Evolutionary conservation across 139 green algal species (phyloP).

Genomic region (Tetradesmus lagerheimii): DNA sequence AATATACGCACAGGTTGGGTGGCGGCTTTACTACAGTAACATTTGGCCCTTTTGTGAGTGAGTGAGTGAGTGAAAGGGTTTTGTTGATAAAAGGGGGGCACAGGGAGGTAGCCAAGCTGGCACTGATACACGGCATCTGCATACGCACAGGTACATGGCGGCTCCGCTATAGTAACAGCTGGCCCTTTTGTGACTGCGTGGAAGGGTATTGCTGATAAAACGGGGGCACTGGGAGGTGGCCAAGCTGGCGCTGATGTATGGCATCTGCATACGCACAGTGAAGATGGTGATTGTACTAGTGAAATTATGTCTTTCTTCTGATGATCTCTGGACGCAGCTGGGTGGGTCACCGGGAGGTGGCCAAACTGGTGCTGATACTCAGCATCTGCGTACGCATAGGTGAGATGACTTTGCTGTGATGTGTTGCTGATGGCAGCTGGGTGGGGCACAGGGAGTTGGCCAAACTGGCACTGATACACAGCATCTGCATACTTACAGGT

Average conservation of each 20-base stretch:
- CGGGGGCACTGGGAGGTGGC: constrained; percentile 74
- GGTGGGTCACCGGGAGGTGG: constrained; percentile 79
- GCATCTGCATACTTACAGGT: constrained; percentile 66
- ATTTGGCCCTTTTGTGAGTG: neutral
- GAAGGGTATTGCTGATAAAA: no score
- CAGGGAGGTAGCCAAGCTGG: no score
- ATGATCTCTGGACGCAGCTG: no score
- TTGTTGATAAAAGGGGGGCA: no score
- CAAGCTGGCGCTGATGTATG: constrained; percentile 73
- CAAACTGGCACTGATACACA: neutral
- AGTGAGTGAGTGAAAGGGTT: no score
- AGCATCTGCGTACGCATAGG: constrained; percentile 77
- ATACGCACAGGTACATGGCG: no score
- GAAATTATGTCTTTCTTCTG: no score
- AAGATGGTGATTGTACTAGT: no score
- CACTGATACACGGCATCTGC: no score
- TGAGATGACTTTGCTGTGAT: neutral
- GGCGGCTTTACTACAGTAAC: no score
- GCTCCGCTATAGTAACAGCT: no score
- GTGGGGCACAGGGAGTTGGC: neutral
- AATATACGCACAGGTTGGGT: no score
- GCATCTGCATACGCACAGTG: constrained; percentile 75
- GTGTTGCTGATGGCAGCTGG: neutral
- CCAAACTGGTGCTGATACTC: constrained; percentile 75
- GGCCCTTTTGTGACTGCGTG: constrained; percentile 78